These are phyloP conservation scores for Maudiozyma barnettii DNA, from an alignment of 805 yeast genomes.

Conservation along the genomic window DNA sequence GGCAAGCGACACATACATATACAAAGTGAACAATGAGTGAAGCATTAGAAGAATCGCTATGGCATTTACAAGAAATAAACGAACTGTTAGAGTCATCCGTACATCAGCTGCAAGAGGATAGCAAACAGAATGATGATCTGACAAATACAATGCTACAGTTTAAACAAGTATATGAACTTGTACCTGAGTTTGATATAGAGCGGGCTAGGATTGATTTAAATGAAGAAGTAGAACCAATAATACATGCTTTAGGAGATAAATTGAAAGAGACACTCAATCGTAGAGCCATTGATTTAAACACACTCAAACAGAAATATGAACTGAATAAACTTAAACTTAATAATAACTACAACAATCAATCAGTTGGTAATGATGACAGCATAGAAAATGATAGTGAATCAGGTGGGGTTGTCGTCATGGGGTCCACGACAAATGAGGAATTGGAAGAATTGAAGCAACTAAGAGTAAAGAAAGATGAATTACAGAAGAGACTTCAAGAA, in stretches of 20 bases:
- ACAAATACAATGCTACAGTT: slow-evolving; percentile 20
- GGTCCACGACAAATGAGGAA: slow-evolving; percentile 27
- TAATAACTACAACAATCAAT: slow-evolving; percentile 9
- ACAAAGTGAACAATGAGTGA: slow-evolving; percentile 14
- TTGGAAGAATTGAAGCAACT: slow-evolving; percentile 20
- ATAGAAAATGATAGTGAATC: slow-evolving; percentile 10
- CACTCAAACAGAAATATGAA: slow-evolving; percentile 23
- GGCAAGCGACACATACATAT: not conserved
- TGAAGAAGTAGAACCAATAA: slow-evolving; percentile 27
- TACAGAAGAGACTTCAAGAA: slow-evolving; percentile 10
- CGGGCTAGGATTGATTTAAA: slow-evolving; percentile 25
- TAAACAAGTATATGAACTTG: slow-evolving; percentile 22
- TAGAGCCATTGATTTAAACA: slow-evolving; percentile 22
- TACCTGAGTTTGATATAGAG: slow-evolving; percentile 29
- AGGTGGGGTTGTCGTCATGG: slow-evolving; percentile 24
- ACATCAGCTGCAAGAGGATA: slow-evolving; percentile 10
- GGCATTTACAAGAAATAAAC: slow-evolving; percentile 16
- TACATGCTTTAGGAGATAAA: slow-evolving; percentile 20
- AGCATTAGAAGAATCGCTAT: slow-evolving; percentile 16
- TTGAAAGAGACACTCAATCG: slow-evolving; percentile 19
- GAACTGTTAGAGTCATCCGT: slow-evolving; percentile 16
- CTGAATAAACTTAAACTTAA: slow-evolving; percentile 20
- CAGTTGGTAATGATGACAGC: not conserved
- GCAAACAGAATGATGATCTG: slow-evolving; percentile 16
- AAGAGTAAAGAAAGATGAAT: slow-evolving; percentile 15